Conservation (phyloP, 2,329 filamentous ascomycete species). For the Calonectria hongkongensis region DNA sequence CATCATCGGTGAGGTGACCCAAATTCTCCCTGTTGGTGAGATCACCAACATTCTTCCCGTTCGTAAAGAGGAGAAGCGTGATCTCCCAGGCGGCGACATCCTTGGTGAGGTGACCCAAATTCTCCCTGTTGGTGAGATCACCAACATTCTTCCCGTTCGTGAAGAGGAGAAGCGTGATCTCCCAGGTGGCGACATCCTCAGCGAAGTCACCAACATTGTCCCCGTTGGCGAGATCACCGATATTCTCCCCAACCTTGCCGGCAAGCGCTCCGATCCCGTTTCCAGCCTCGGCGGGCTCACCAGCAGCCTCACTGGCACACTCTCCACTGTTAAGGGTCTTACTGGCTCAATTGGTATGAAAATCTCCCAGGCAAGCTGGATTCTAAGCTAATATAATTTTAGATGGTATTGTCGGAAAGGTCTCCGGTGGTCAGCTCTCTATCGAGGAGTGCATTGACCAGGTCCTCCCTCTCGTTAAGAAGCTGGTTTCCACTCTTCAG, state of each 20-base stretch:
- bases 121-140: background rate
- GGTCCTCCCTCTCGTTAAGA: background rate
- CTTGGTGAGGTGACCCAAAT: background rate
- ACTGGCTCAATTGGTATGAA: background rate
- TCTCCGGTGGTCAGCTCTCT: background rate
- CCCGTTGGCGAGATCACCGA: background rate
- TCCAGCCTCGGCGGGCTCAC: background rate
- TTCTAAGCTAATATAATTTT: background rate
- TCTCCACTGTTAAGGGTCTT: background rate
- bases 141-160: background rate
- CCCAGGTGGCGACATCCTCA: background rate
- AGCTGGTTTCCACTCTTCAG: background rate
- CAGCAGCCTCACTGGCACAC: background rate
- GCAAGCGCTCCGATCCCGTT: background rate
- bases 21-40: background rate
- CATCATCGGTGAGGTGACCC: background rate
- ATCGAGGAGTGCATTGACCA: background rate
- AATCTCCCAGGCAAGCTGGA: background rate
- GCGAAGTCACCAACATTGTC: background rate
- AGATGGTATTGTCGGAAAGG: background rate
- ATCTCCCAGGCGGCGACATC: background rate
- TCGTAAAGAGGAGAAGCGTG: background rate
- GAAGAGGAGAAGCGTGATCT: background rate
- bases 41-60: background rate
- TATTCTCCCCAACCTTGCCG: background rate